phyloP scores from a whole-genome alignment of 2,329 filamentous ascomycete genomes.

The Cladophialophora yegresii region DNA sequence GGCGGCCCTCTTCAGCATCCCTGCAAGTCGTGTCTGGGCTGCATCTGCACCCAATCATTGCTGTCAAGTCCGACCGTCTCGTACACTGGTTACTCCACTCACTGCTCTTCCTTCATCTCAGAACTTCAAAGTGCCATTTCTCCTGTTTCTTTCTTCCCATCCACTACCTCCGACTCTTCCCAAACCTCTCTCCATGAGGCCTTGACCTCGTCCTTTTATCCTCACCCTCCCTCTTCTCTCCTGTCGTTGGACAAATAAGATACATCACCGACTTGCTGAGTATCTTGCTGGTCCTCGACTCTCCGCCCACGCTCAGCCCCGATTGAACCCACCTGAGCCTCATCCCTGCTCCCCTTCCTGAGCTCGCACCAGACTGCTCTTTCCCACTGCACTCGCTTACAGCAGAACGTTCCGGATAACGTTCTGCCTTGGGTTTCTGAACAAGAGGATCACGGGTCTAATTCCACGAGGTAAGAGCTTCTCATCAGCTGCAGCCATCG shows the following conservation, averaged over 20 bases:
- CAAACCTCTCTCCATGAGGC: constrained; percentile 25
- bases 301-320: constrained; percentile 24
- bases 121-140: constrained; percentile 16
- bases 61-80: constrained; percentile 29
- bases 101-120: constrained; percentile 28
- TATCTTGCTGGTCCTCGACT: constrained; percentile 36
- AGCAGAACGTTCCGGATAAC: constrained; percentile 35
- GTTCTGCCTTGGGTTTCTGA: constrained; percentile 25
- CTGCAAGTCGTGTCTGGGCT: constrained; percentile 32
- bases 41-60: constrained; percentile 27
- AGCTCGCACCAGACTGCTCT: constrained; percentile 18
- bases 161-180: constrained; percentile 20
- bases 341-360: constrained; percentile 21
- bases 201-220: constrained; percentile 32
- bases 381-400: constrained; percentile 29
- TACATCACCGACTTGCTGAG: constrained; percentile 31
- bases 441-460: not conserved
- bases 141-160: constrained; percentile 29
- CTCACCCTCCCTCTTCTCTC: constrained; percentile 26
- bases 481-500: constrained; percentile 5
- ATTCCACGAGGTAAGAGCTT: constrained; percentile 13
- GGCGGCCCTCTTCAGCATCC: constrained; percentile 19
- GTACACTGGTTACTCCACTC: constrained; percentile 30
- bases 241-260: constrained; percentile 33
- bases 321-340: constrained; percentile 29